A percentile compares a stretch with the other conserved stretches of the same genome.
These are phyloP conservation scores for Whalleya microplaca DNA, from an alignment of 2,329 filamentous ascomycete species.

Conservation along the genomic window DNA sequence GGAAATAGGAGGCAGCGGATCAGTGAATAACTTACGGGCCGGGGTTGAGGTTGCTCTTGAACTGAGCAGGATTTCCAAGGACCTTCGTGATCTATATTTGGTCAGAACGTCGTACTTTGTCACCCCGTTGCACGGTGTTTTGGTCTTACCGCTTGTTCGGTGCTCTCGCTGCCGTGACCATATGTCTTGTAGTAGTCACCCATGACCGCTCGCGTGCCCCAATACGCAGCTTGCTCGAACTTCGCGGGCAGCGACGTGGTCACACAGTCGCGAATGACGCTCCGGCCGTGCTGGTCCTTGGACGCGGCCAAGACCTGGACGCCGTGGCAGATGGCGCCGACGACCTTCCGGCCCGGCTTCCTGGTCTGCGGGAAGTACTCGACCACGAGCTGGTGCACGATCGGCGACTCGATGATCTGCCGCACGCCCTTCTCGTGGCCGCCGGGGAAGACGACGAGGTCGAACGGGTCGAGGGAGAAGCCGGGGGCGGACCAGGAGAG, in stretches of 20 bases:
- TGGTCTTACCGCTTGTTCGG: conserved; percentile 48
- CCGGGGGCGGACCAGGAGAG: conserved; percentile 48
- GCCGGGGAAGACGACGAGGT: conserved; percentile 55
- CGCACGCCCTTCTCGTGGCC: conserved; percentile 57
- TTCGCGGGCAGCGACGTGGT: conserved; percentile 53
- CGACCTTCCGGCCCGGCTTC: conserved; percentile 47
- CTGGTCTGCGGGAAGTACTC: conserved; percentile 52
- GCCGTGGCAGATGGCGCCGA: conserved; percentile 57
- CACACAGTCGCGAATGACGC: conserved; percentile 49
- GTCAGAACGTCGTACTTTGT: conserved; percentile 9
- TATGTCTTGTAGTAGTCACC: conserved; percentile 63
- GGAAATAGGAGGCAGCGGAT: background rate
- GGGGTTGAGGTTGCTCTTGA: conserved; percentile 46
- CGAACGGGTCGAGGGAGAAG: conserved; percentile 50
- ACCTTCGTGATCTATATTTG: conserved; percentile 45
- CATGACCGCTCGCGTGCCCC: conserved; percentile 51
- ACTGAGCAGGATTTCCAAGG: conserved; percentile 48
- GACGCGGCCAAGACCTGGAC: conserved; percentile 54
- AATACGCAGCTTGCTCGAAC: conserved; percentile 54
- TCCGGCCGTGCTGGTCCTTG: conserved; percentile 45
- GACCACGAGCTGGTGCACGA: conserved; percentile 48
- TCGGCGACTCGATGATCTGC: conserved; percentile 53
- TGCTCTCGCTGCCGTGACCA: conserved; percentile 52
- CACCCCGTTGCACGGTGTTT: background rate
- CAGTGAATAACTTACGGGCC: conserved; percentile 43